Evolutionary conservation across 805 yeast genomes (phyloP).

Genomic region (Saccharomycopsis babjevae): DNA sequence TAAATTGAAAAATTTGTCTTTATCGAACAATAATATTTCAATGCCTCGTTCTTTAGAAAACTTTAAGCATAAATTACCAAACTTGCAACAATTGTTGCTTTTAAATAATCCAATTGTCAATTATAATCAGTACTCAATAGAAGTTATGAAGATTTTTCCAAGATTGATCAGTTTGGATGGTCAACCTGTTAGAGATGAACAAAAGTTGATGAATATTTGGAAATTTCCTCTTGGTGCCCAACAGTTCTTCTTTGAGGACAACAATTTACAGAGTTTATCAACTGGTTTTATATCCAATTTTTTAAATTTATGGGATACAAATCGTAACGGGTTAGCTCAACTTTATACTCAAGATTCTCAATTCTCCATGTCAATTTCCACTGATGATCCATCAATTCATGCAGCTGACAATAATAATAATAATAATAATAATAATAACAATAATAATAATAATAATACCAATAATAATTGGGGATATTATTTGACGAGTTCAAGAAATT

Average conservation of each 20-base stretch:
- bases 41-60: slow-evolving; percentile 52
- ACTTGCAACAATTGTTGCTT: slow-evolving; percentile 67
- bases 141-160: slow-evolving; percentile 70
- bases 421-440: background rate
- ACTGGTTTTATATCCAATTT: slow-evolving; percentile 72
- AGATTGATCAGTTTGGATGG: slow-evolving; percentile 71
- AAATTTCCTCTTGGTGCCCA: slow-evolving; percentile 45
- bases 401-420: slow-evolving; percentile 10
- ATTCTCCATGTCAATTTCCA: slow-evolving; percentile 72
- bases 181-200: slow-evolving; percentile 63
- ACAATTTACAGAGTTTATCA: slow-evolving; percentile 56
- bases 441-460: background rate
- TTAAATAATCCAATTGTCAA: slow-evolving; percentile 62
- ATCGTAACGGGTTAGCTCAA: slow-evolving; percentile 52
- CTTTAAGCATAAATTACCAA: slow-evolving; percentile 68
- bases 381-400: slow-evolving; percentile 46
- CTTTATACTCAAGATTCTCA: slow-evolving; percentile 77
- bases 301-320: slow-evolving; percentile 74
- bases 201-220: slow-evolving; percentile 40
- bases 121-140: slow-evolving; percentile 41
- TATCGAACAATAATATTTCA: slow-evolving; percentile 63
- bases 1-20: slow-evolving; percentile 60
- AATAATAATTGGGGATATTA: slow-evolving; percentile 50
- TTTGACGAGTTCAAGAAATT: slow-evolving; percentile 64
- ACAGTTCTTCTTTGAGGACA: slow-evolving; percentile 74